These are phyloP conservation scores for Citrus glauca DNA, from an alignment of 345 rosid species.

Conservation along the genomic window DNA sequence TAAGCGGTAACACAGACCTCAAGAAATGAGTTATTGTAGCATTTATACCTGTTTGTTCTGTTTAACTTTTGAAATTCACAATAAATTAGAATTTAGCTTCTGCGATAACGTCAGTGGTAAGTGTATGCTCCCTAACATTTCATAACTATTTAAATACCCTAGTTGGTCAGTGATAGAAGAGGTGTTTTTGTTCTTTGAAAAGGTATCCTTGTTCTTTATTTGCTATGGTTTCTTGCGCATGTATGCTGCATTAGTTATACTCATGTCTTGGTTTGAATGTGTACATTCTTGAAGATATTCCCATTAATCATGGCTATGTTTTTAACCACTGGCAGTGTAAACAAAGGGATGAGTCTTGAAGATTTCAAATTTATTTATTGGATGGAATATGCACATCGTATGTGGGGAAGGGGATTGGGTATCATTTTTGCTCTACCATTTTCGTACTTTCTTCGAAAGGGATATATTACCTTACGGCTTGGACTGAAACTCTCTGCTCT, in stretches of 20 bases:
- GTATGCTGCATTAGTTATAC: not conserved
- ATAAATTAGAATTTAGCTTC: not conserved
- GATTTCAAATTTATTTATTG: constrained; percentile 95
- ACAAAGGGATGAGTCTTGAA: constrained; percentile 87
- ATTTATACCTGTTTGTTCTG: not conserved
- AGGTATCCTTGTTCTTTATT: not conserved
- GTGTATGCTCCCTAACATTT: not conserved
- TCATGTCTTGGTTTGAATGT: not conserved
- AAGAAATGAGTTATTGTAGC: not conserved
- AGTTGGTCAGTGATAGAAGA: not conserved
- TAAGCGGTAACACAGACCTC: constrained; percentile 43
- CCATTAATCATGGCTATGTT: not conserved
- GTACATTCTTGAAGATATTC: not conserved
- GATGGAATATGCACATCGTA: constrained; percentile 97
- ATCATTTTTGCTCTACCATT: constrained; percentile 95
- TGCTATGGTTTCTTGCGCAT: not conserved
- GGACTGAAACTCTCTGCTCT: constrained; percentile 75
- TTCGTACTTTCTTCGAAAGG: constrained; percentile 83
- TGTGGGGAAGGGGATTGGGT: constrained; percentile 99
- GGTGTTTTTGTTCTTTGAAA: not conserved
- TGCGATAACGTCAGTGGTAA: not conserved
- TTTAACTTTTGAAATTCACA: constrained; percentile 1
- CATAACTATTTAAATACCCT: not conserved
- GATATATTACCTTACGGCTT: constrained; percentile 76
- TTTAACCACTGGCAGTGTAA: constrained; percentile 46